These are phyloP conservation scores for Xylaria grammica DNA, from an alignment of 495 filamentous ascomycete species.

Conservation along the genomic window DNA sequence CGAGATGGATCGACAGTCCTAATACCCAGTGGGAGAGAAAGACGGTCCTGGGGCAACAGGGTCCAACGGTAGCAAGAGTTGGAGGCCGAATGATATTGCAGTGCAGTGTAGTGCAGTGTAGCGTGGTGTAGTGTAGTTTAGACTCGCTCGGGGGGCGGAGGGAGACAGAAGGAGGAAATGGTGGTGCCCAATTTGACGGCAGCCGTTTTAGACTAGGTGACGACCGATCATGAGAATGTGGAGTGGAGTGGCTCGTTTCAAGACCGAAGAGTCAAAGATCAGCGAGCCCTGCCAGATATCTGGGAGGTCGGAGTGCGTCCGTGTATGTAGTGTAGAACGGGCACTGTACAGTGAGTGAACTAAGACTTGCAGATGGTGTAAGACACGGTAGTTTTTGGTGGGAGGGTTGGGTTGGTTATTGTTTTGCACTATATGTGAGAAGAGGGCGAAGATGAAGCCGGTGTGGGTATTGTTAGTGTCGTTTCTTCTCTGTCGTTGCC, in stretches of 20 bases:
- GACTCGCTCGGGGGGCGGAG: slow-evolving; percentile 36
- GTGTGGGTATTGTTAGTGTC: not conserved
- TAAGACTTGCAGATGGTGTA: slow-evolving; percentile 19
- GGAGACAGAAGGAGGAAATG: slow-evolving; percentile 38
- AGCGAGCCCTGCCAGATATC: slow-evolving; percentile 44
- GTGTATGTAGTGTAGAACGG: slow-evolving; percentile 9
- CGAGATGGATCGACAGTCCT: slow-evolving; percentile 51
- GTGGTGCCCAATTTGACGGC: slow-evolving; percentile 44
- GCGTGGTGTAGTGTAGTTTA: slow-evolving; percentile 25
- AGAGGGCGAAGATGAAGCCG: not conserved
- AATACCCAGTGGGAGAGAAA: slow-evolving; percentile 40
- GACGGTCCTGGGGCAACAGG: slow-evolving; percentile 33
- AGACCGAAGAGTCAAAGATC: slow-evolving; percentile 45
- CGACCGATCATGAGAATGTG: slow-evolving; percentile 45
- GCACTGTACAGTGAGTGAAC: slow-evolving; percentile 22
- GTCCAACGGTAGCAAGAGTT: slow-evolving; percentile 9
- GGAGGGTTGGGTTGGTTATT: not conserved
- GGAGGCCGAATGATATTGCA: slow-evolving; percentile 24
- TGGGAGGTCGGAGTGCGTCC: slow-evolving; percentile 37
- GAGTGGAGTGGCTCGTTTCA: slow-evolving; percentile 46
- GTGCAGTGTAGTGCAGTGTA: slow-evolving; percentile 42
- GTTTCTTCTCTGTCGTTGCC: not conserved
- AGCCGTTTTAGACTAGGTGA: slow-evolving; percentile 39
- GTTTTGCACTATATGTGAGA: not conserved
- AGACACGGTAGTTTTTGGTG: slow-evolving; percentile 10